phyloP scores from a whole-genome alignment of 495 filamentous ascomycete species.

The Jackrogersella minutella region DNA sequence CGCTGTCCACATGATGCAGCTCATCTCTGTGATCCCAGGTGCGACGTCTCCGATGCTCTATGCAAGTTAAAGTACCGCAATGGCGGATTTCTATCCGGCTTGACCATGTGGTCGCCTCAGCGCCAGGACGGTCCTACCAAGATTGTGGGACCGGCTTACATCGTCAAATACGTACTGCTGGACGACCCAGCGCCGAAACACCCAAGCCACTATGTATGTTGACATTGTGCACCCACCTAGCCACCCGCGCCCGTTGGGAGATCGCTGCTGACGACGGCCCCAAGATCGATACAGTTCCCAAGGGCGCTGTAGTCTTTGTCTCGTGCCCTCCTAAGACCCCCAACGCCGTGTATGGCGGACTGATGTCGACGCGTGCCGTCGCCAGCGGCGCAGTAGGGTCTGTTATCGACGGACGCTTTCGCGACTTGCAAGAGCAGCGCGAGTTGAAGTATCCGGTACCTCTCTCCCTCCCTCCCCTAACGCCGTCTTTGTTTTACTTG shows the following conservation, averaged over 20 bases:
- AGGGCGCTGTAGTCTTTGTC: constrained; percentile 62
- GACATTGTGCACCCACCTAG: background rate
- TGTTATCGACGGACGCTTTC: constrained; percentile 66
- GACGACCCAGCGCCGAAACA: constrained; percentile 56
- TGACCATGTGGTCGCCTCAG: constrained; percentile 66
- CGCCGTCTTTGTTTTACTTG: background rate
- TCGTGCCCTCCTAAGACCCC: constrained; percentile 60
- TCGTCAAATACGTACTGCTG: constrained; percentile 61
- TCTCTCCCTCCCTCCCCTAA: background rate
- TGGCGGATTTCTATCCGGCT: constrained; percentile 65
- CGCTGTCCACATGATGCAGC: background rate
- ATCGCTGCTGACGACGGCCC: constrained; percentile 3
- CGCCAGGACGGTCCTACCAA: constrained; percentile 60
- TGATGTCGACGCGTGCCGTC: constrained; percentile 65
- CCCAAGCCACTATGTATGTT: constrained; percentile 58
- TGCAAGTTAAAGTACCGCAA: constrained; percentile 59
- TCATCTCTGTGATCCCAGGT: constrained; percentile 42
- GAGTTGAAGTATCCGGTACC: constrained; percentile 57
- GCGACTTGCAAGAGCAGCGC: constrained; percentile 67
- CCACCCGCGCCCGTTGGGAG: background rate
- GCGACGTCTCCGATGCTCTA: constrained; percentile 58
- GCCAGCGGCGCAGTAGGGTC: constrained; percentile 54
- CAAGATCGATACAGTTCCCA: constrained; percentile 63
- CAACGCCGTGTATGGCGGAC: constrained; percentile 66
- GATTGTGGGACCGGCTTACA: constrained; percentile 66